phyloP scores from a whole-genome alignment of 2,329 filamentous ascomycete genomes.

The Colletotrichum sansevieriae region DNA sequence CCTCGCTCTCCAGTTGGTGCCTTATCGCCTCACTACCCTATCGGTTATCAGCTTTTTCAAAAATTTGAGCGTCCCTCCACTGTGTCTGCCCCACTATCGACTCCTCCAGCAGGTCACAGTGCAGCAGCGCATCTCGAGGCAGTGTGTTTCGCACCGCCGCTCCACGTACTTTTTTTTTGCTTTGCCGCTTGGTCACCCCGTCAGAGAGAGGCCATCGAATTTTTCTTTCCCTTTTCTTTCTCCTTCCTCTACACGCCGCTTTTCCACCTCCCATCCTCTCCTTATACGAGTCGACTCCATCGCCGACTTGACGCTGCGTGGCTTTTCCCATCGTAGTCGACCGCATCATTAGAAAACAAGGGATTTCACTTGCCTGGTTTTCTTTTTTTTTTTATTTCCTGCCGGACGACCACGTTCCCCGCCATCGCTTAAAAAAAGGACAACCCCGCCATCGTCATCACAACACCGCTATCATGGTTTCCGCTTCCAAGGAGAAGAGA shows the following conservation, averaged over 20 bases:
- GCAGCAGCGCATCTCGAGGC: constrained; percentile 14
- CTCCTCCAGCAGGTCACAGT: neutral
- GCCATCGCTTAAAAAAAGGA: constrained; percentile 38
- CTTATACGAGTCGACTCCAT: constrained; percentile 35
- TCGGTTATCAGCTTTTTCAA: constrained; percentile 39
- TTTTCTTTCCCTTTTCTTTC: constrained; percentile 25
- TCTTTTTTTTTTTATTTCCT: constrained; percentile 21
- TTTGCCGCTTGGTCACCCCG: constrained; percentile 37
- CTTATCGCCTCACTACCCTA: constrained; percentile 41
- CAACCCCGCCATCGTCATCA: constrained; percentile 38
- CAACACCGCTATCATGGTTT: constrained; percentile 64
- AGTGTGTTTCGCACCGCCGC: constrained; percentile 40
- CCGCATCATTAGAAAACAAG: constrained; percentile 13
- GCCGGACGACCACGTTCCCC: constrained; percentile 37
- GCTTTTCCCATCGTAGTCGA: constrained; percentile 27
- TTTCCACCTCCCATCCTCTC: constrained; percentile 5
- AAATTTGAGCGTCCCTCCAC: constrained; percentile 27
- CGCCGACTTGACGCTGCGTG: constrained; percentile 39
- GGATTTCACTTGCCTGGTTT: constrained; percentile 2
- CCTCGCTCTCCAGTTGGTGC: constrained; percentile 5
- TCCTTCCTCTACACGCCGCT: constrained; percentile 33
- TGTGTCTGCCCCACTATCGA: constrained; percentile 15
- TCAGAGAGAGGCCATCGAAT: constrained; percentile 23
- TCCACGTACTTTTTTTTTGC: constrained; percentile 23
- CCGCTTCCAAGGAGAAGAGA: constrained; percentile 79